phyloP scores from a whole-genome alignment of 192 early-diverging fungal species.

The Umbelopsis sp. region DNA sequence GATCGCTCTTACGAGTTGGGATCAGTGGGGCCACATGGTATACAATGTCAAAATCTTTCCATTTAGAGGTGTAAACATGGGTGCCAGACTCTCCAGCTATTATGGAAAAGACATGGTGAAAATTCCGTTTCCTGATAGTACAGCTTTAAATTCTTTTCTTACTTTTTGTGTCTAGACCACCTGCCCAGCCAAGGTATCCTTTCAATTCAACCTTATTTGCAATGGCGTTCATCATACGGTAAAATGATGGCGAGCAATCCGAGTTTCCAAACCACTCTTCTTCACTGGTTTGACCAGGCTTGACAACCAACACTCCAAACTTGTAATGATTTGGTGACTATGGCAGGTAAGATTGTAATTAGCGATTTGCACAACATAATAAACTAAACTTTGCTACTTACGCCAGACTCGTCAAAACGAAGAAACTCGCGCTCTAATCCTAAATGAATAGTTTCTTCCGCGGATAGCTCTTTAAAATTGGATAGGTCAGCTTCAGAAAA shows the following conservation, averaged over 20 bases:
- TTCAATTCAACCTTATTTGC: constrained; percentile 69
- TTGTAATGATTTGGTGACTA: constrained; percentile 61
- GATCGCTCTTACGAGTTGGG: constrained; percentile 62
- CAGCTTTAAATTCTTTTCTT: constrained; percentile 23
- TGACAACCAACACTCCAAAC: constrained; percentile 74
- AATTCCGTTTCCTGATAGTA: not conserved
- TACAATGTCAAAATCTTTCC: constrained; percentile 81
- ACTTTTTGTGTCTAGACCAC: constrained; percentile 73
- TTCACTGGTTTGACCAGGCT: constrained; percentile 66
- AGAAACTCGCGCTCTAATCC: constrained; percentile 70
- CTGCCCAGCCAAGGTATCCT: constrained; percentile 77
- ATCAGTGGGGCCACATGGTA: constrained; percentile 79
- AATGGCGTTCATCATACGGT: constrained; percentile 67
- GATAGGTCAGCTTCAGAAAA: constrained; percentile 34
- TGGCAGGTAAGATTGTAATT: not conserved
- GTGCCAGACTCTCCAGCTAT: constrained; percentile 68
- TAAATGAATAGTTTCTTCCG: constrained; percentile 46
- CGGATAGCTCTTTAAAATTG: constrained; percentile 58
- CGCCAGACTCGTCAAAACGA: constrained; percentile 73
- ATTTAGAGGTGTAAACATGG: constrained; percentile 71
- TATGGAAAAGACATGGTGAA: not conserved
- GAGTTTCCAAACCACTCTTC: constrained; percentile 76
- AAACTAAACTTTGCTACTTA: constrained; percentile 44
- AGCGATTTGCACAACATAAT: not conserved
- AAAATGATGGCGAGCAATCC: constrained; percentile 51